Evolutionary conservation across 208 protist genomes (phyloP).

Genomic region (Leishmania tropica): DNA sequence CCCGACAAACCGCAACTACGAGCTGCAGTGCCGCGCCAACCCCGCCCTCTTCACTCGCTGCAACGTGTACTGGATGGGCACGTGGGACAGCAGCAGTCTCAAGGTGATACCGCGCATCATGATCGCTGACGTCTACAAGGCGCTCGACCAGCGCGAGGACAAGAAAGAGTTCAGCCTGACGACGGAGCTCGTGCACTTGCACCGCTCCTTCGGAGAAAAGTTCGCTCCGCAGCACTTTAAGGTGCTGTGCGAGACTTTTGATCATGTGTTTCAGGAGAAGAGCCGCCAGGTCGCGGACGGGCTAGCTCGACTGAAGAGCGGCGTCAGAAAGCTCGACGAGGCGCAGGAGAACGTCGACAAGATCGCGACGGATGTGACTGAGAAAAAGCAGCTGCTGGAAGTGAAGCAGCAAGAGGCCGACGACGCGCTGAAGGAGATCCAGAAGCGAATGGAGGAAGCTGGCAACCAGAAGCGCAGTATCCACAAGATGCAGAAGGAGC

Average conservation of each 20-base stretch:
- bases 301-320: slow-evolving; percentile 80
- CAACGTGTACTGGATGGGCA: slow-evolving; percentile 96
- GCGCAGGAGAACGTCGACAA: slow-evolving; percentile 94
- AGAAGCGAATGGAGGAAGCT: slow-evolving; percentile 95
- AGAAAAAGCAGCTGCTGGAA: slow-evolving; percentile 90
- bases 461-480: slow-evolving; percentile 93
- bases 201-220: slow-evolving; percentile 65
- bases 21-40: slow-evolving; percentile 93
- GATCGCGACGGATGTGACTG: slow-evolving; percentile 90
- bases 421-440: slow-evolving; percentile 95
- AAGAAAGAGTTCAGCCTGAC: slow-evolving; percentile 91
- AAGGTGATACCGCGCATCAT: slow-evolving; percentile 90
- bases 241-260: slow-evolving; percentile 90
- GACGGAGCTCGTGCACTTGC: slow-evolving; percentile 89
- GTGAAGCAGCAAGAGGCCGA: slow-evolving; percentile 96
- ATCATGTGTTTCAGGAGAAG: slow-evolving; percentile 84
- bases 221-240: slow-evolving; percentile 94
- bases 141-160: slow-evolving; percentile 67
- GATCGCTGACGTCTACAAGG: slow-evolving; percentile 81
- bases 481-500: slow-evolving; percentile 91
- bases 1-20: slow-evolving; percentile 93
- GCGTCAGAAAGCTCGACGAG: slow-evolving; percentile 96
- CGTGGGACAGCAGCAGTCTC: slow-evolving; percentile 91
- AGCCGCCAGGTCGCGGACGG: slow-evolving; percentile 74
- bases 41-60: slow-evolving; percentile 97